phyloP scores from a whole-genome alignment of 768 basidiomycete species.

The Leccinum ochraceum region DNA sequence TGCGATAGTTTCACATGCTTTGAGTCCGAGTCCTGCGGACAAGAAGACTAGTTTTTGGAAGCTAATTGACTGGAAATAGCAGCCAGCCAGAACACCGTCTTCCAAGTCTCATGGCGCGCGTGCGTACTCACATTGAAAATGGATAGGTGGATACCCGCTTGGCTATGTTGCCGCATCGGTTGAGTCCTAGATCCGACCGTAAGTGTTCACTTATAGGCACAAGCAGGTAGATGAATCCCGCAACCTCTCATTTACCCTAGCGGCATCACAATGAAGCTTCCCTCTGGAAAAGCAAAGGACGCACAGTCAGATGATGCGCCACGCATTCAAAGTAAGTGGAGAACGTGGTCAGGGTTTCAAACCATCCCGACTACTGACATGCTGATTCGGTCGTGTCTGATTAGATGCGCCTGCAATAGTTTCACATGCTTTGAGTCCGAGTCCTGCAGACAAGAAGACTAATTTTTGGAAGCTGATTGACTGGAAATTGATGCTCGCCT shows the following conservation, averaged over 20 bases:
- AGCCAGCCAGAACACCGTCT: background rate
- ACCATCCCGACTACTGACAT: background rate
- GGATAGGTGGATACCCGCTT: background rate
- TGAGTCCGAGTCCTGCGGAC: background rate
- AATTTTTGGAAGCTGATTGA: constrained; percentile 31
- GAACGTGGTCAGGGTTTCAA: background rate
- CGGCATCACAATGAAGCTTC: constrained; percentile 10
- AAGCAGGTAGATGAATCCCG: background rate
- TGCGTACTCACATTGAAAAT: background rate
- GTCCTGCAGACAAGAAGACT: constrained; percentile 3
- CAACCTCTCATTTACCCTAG: background rate
- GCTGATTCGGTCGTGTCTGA: background rate
- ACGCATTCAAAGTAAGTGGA: constrained; percentile 8
- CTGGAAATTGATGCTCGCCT: constrained; percentile 35
- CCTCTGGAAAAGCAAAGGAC: constrained; percentile 9
- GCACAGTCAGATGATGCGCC: background rate
- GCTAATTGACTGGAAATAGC: constrained; percentile 26
- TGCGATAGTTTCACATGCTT: background rate
- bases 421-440: background rate
- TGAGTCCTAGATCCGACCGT: no score
- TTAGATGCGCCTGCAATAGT: constrained; percentile 6
- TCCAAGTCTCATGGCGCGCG: background rate
- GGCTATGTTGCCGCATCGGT: background rate
- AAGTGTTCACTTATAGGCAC: background rate
- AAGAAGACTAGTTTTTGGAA: constrained; percentile 28